These are phyloP conservation scores for Saccharomycopsis lassenensis DNA, from an alignment of 805 yeast species.

Conservation along the genomic window DNA sequence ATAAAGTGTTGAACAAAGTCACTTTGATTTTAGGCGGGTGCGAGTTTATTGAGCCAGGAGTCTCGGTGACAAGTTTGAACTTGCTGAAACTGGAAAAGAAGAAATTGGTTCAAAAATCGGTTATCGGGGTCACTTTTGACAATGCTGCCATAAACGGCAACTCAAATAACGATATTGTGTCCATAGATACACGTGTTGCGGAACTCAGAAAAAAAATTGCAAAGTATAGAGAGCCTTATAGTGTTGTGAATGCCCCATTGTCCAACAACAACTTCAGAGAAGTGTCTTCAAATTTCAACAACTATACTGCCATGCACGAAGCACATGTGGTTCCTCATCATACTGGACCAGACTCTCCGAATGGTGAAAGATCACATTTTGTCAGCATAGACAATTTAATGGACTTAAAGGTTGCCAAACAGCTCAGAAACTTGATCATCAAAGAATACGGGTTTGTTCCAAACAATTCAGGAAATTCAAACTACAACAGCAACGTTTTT, in stretches of 20 bases:
- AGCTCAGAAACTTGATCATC: conserved; percentile 4
- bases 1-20: conserved; percentile 9
- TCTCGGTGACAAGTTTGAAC: conserved; percentile 14
- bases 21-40: conserved; percentile 13
- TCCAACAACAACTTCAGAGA: conserved; percentile 13
- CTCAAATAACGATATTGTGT: conserved; percentile 4
- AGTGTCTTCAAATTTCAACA: conserved; percentile 13
- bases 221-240: conserved; percentile 11
- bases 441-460: conserved; percentile 16
- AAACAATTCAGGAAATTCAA: neutral
- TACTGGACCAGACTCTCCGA: neutral
- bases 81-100: conserved; percentile 9
- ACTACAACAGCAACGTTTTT: conserved; percentile 22
- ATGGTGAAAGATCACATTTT: conserved; percentile 6
- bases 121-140: conserved; percentile 16
- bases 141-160: neutral
- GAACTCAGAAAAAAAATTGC: conserved; percentile 13
- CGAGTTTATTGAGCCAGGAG: conserved; percentile 17
- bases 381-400: conserved; percentile 15
- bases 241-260: conserved; percentile 11
- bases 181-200: conserved; percentile 9
- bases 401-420: conserved; percentile 12
- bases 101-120: conserved; percentile 10
- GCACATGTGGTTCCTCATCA: conserved; percentile 10
- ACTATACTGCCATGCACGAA: conserved; percentile 17